Conservation (phyloP, 2,329 filamentous ascomycete genomes). For the Lithohypha guttulata region DNA sequence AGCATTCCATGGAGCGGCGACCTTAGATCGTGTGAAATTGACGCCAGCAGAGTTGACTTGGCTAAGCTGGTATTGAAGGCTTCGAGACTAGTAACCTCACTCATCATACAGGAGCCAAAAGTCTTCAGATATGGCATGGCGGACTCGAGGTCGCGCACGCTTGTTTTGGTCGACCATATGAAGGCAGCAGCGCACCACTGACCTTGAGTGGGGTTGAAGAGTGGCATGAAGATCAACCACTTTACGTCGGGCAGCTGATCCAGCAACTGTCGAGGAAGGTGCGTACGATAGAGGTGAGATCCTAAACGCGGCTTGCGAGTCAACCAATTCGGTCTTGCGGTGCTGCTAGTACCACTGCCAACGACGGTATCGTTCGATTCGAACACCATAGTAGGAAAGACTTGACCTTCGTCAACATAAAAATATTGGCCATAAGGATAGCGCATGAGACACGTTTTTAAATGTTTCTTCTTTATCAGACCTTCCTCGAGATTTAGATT, state of each 20-base stretch:
- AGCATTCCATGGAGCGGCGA: conserved; percentile 30
- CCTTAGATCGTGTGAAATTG: conserved; percentile 29
- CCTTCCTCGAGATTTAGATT: conserved; percentile 6
- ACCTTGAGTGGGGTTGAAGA: conserved; percentile 40
- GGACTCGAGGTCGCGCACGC: conserved; percentile 26
- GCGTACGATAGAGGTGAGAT: not conserved
- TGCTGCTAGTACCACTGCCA: not conserved
- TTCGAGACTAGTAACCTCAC: conserved; percentile 32
- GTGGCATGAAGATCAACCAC: conserved; percentile 35
- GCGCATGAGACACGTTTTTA: conserved; percentile 4
- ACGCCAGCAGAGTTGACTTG: conserved; percentile 27
- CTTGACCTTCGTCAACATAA: conserved; percentile 15
- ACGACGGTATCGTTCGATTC: conserved; percentile 22
- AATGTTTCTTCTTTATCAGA: not conserved
- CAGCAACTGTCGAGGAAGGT: conserved; percentile 12
- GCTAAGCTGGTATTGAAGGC: conserved; percentile 25
- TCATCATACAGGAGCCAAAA: conserved; percentile 34
- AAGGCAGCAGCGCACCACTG: conserved; percentile 39
- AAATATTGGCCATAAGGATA: conserved; percentile 7
- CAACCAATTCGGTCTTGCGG: too few species aligned
- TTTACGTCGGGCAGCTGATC: conserved; percentile 16
- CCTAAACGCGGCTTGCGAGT: not conserved
- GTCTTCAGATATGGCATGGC: conserved; percentile 33
- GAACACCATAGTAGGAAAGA: conserved; percentile 11
- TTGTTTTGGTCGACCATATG: conserved; percentile 33